Conservation (phyloP, 139 green algal genomes). For the Chlamydomonas asymmetrica region DNA sequence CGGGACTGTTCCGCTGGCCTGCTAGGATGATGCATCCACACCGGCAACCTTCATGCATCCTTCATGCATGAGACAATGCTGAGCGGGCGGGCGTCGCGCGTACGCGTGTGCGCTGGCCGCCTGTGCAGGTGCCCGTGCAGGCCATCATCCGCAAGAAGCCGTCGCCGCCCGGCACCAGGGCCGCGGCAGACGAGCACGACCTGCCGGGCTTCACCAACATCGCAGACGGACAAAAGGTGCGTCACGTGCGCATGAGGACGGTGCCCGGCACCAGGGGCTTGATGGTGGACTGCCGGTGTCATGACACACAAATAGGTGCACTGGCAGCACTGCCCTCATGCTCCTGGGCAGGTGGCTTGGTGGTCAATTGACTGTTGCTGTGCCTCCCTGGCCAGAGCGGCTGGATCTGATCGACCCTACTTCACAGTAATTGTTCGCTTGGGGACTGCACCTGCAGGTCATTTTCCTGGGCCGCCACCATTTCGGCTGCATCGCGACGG, state of each 20-base stretch:
- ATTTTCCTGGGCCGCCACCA: conserved; percentile 75
- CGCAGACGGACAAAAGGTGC: too few relatives aligned
- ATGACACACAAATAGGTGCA: too few relatives aligned
- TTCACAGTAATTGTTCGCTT: too few relatives aligned
- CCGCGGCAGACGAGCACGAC: neutral
- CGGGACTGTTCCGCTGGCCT: neutral
- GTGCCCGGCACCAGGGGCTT: neutral
- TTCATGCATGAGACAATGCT: neutral
- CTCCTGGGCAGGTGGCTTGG: too few relatives aligned
- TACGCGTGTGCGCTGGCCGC: neutral
- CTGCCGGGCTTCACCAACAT: neutral
- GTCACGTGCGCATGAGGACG: neutral
- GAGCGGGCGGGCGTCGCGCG: neutral
- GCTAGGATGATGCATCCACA: too few relatives aligned
- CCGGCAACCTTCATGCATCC: too few relatives aligned
- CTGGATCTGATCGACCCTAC: too few relatives aligned
- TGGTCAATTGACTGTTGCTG: too few relatives aligned
- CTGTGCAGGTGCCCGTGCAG: conserved; percentile 6
- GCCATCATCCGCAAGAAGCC: conserved; percentile 29
- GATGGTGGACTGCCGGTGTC: neutral
- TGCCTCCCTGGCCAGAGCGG: too few relatives aligned
- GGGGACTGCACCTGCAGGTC: conserved; percentile 12
- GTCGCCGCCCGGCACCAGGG: neutral
- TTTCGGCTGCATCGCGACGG: conserved; percentile 77
- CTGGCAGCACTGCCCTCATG: too few relatives aligned